These are phyloP conservation scores for Leucoagaricus sp. DNA, from an alignment of 1,284 basidiomycete genomes.

Conservation along the genomic window DNA sequence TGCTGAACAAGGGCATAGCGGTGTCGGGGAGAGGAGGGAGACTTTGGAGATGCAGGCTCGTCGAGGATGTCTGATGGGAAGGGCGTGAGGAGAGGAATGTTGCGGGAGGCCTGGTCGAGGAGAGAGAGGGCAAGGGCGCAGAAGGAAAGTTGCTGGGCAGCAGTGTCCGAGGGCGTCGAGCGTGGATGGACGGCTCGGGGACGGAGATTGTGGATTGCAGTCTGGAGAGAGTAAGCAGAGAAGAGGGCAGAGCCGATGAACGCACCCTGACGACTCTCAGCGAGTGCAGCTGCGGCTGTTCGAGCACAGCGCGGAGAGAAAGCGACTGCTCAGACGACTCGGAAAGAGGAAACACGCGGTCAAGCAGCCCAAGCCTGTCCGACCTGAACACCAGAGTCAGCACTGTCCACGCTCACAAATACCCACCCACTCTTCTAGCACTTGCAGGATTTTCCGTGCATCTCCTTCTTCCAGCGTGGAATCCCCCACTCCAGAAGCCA, in stretches of 20 bases:
- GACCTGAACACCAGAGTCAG: conserved; percentile 40
- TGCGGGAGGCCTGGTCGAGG: conserved; percentile 65
- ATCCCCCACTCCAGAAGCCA: conserved; percentile 15
- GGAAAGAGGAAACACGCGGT: conserved; percentile 64
- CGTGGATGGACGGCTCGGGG: conserved; percentile 69
- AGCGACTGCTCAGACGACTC: conserved; percentile 42
- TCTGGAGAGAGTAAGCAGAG: conserved; percentile 34
- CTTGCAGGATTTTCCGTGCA: conserved; percentile 67
- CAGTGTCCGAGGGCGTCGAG: conserved; percentile 57
- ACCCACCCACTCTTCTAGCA: conserved; percentile 64
- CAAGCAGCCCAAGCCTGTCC: conserved; percentile 75
- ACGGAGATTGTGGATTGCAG: conserved; percentile 64
- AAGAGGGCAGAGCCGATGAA: conserved; percentile 5
- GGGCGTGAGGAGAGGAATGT: conserved; percentile 44
- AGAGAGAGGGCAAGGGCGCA: conserved; percentile 71
- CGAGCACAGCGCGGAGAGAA: conserved; percentile 66
- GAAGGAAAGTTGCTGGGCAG: conserved; percentile 69
- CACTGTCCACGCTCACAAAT: conserved; percentile 6
- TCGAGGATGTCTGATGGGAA: conserved; percentile 40
- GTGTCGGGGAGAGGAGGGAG: conserved; percentile 32
- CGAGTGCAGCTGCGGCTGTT: conserved; percentile 52
- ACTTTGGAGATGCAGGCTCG: conserved; percentile 23
- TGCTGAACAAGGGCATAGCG: conserved; percentile 78
- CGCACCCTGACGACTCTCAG: conserved; percentile 54
- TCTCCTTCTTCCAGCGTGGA: conserved; percentile 40